phyloP scores from a whole-genome alignment of 352 stramenopile species.

The Blastocystis sp. region DNA sequence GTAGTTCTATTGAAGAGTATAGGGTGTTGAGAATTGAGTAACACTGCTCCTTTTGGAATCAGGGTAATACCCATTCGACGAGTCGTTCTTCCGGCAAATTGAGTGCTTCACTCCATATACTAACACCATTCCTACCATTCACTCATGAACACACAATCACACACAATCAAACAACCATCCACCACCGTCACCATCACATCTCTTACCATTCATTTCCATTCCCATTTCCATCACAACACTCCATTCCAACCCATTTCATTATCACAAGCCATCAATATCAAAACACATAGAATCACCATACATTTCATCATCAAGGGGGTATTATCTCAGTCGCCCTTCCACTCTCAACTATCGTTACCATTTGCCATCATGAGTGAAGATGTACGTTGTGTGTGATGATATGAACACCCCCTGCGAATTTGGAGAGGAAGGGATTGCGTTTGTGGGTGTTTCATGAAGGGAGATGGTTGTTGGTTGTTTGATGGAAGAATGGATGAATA shows the following conservation, averaged over 20 bases:
- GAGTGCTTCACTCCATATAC: neutral
- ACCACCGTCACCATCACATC: neutral
- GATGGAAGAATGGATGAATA: neutral
- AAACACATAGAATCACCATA: slow-evolving; percentile 4
- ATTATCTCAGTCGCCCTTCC: neutral
- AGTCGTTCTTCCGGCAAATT: too few relatives aligned
- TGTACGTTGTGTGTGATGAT: neutral
- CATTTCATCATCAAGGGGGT: neutral
- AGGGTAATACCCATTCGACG: neutral
- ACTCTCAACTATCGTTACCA: slow-evolving; percentile 23
- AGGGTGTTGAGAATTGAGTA: too few relatives aligned
- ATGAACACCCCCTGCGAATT: neutral
- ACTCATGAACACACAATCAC: neutral
- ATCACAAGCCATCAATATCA: neutral
- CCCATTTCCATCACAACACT: too few relatives aligned
- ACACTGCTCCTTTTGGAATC: neutral
- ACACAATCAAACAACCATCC: neutral
- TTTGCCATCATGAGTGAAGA: slow-evolving; percentile 25
- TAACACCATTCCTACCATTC: neutral
- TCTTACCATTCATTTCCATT: too few relatives aligned
- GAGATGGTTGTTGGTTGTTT: neutral
- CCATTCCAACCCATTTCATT: too few relatives aligned
- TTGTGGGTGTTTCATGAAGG: neutral
- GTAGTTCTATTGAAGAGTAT: too few relatives aligned
- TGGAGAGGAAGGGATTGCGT: neutral